Evolutionary conservation across 768 basidiomycete genomes (phyloP), one percentile per base, ranked within the genome.

Genomic region (Amanita fuliginea): DNA sequence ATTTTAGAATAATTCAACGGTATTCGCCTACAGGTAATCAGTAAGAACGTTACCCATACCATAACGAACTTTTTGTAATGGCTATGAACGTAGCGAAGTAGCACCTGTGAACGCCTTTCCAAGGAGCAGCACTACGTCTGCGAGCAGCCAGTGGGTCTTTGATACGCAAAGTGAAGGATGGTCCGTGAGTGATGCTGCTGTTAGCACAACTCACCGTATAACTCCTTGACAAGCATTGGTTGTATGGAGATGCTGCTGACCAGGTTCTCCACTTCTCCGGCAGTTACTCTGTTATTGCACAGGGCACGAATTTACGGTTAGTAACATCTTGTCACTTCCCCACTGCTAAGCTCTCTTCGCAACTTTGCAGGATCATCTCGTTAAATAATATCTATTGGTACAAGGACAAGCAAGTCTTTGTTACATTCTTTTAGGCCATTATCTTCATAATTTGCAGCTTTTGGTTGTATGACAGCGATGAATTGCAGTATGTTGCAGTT

Each of bases 341-440:
- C 14, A 14, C n/a, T 41, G n/a, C 43, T 49, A 10, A 57, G 33
- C 10, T 19, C 36, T n/a, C 39, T 33, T n/a, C n/a, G 19, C 28
- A 34, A 21, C 21, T 22, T n/a, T 2, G 40, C 56, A 78, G 74
- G 16, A 74, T 82, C 34, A 73, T 82, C 32, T 79, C 79, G 0
- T 53, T 82, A 51, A 82, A 81, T 53, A 75, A 76, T 6, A 69
- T 75, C 6, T 81, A 76, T 53, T 79, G 78, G 77, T 81, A 81
- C 57, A 77, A 74, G 54, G 65, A 66, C 56, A 80, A 78, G 78
- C 77, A 54, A 53, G 67, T 50, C 6, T 16, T 42, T 16, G 11
- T 26, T 32, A 24, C 40, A 4, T 8, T 9, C 51, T 19, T 28
- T 30, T 8, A 10, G 32, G 14, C 3, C 11, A 18, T 7, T 18